phyloP scores from a whole-genome alignment of 257 asterid genomes.

The Linderniella brevidens region DNA sequence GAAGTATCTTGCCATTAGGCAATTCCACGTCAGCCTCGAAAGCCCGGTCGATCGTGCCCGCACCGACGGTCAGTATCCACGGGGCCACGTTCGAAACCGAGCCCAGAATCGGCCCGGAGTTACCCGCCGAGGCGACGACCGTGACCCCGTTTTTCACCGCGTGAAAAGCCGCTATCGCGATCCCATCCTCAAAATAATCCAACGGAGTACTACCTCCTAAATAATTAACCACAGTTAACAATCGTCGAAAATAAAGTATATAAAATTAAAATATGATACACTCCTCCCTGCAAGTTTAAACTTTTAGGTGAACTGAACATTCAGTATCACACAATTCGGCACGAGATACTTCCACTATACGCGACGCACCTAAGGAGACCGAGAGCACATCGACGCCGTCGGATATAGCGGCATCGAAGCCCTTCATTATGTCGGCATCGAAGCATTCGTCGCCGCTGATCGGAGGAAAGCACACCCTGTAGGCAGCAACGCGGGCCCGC shows the following conservation, averaged over 20 bases:
- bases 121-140: slow-evolving; percentile 85
- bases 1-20: slow-evolving; percentile 32
- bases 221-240: too few relatives aligned
- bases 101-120: slow-evolving; percentile 55
- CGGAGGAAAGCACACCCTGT: slow-evolving; percentile 91
- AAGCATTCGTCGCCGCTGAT: slow-evolving; percentile 50
- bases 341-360: too few relatives aligned
- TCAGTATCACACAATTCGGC: too few relatives aligned
- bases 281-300: too few relatives aligned
- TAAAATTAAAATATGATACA: too few relatives aligned
- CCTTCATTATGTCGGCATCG: slow-evolving; percentile 84
- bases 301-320: too few relatives aligned
- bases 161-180: slow-evolving; percentile 85
- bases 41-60: slow-evolving; percentile 70
- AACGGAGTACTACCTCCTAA: too few relatives aligned
- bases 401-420: slow-evolving; percentile 64
- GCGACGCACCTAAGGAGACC: slow-evolving; percentile 63
- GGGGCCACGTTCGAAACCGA: slow-evolving; percentile 72
- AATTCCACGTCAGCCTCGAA: slow-evolving; percentile 47
- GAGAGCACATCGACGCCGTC: slow-evolving; percentile 93
- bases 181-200: slow-evolving; percentile 46
- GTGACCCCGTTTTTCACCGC: slow-evolving; percentile 62
- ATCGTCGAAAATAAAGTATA: too few relatives aligned
- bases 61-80: slow-evolving; percentile 83
- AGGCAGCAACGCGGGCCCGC: slow-evolving; percentile 73